Conservation (phyloP, 768 basidiomycete species). For the Myochromella boudieri region DNA sequence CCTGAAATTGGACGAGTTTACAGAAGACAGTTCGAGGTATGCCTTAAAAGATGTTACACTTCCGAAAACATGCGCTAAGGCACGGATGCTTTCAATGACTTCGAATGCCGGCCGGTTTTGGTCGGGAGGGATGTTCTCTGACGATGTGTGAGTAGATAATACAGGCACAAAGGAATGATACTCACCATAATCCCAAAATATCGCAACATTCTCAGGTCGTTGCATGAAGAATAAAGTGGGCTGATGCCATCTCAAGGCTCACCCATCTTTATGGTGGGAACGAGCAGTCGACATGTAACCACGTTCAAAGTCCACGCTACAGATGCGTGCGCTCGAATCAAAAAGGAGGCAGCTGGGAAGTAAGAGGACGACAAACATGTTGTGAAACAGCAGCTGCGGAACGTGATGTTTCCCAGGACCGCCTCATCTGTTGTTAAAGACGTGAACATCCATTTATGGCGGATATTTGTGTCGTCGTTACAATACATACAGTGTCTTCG, state of each 20-base stretch:
- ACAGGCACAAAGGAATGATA: neutral
- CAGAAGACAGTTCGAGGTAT: conserved; percentile 45
- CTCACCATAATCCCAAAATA: conserved; percentile 33
- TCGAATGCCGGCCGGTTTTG: conserved; percentile 37
- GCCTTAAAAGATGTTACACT: conserved; percentile 50
- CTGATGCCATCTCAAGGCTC: neutral
- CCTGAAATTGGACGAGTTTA: conserved; percentile 30
- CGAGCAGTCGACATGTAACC: conserved; percentile 5
- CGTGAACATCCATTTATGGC: no score
- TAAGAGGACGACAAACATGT: neutral
- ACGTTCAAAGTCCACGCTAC: conserved; percentile 5
- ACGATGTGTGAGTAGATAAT: neutral
- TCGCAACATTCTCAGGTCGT: conserved; percentile 34
- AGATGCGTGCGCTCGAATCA: no score
- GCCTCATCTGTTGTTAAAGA: no score
- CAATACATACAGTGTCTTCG: no score
- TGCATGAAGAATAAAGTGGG: conserved; percentile 27
- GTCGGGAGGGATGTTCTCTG: conserved; percentile 40
- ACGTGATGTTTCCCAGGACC: no score
- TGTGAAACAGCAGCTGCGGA: neutral
- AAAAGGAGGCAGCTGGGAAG: no score
- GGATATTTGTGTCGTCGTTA: no score
- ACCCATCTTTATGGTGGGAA: conserved; percentile 12
- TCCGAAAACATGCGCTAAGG: conserved; percentile 46
- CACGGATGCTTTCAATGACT: conserved; percentile 42